Evolutionary conservation across 345 rosid genomes (phyloP).

Genomic region (Carallia pectinifolia): DNA sequence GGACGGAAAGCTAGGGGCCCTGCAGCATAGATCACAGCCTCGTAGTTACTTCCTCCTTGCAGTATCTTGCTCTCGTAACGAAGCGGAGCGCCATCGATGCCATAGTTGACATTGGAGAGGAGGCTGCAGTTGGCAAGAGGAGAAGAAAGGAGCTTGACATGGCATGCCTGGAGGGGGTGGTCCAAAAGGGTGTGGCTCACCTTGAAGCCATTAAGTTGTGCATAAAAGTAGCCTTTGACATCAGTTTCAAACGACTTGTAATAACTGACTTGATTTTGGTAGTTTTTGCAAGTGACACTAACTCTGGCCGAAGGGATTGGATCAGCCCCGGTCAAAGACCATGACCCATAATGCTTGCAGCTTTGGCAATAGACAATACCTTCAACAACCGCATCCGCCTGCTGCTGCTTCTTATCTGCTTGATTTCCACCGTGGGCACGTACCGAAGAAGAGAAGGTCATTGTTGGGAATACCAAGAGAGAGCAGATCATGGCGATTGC

Average conservation of each 20-base stretch:
- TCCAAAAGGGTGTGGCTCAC: constrained; percentile 47
- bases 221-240: constrained; percentile 65
- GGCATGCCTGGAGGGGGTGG: constrained; percentile 82
- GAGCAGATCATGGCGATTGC: constrained; percentile 23
- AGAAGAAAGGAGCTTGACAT: constrained; percentile 69
- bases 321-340: constrained; percentile 69
- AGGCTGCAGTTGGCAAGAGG: constrained; percentile 60
- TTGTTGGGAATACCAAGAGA: constrained; percentile 27
- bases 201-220: constrained; percentile 57
- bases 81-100: constrained; percentile 60
- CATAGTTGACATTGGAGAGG: constrained; percentile 67
- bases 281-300: constrained; percentile 73
- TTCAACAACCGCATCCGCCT: constrained; percentile 58
- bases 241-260: constrained; percentile 62
- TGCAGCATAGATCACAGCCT: constrained; percentile 69
- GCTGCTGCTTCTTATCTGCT: constrained; percentile 17
- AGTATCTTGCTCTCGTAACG: constrained; percentile 54
- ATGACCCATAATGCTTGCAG: constrained; percentile 57
- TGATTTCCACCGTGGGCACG: constrained; percentile 25
- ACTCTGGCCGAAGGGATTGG: constrained; percentile 68
- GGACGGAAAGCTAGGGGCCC: constrained; percentile 98
- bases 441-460: constrained; percentile 21
- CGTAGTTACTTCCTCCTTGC: constrained; percentile 32
- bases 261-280: constrained; percentile 48
- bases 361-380: constrained; percentile 87